These are phyloP conservation scores for Viola odorata DNA, from an alignment of 345 rosid species.

Conservation along the genomic window DNA sequence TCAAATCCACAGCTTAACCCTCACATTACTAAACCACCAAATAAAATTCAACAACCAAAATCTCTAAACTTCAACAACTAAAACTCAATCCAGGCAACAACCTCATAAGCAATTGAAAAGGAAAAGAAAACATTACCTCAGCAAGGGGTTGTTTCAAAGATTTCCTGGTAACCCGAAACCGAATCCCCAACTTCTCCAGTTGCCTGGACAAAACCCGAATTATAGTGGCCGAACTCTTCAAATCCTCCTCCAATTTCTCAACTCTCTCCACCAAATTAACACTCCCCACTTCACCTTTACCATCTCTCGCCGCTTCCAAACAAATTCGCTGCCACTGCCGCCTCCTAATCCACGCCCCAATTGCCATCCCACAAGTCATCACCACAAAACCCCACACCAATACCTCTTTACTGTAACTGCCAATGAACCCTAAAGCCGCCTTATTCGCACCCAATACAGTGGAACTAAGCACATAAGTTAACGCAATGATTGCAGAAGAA, in stretches of 20 bases:
- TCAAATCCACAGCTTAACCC: too few species aligned
- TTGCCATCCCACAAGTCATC: slow-evolving; percentile 45
- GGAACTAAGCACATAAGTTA: slow-evolving; percentile 45
- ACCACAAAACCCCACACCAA: slow-evolving; percentile 48
- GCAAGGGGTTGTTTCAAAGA: slow-evolving; percentile 71
- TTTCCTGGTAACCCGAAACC: slow-evolving; percentile 74
- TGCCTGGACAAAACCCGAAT: slow-evolving; percentile 71
- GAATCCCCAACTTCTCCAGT: slow-evolving; percentile 85
- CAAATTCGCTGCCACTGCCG: slow-evolving; percentile 67
- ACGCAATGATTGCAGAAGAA: slow-evolving; percentile 48
- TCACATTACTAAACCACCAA: too few species aligned
- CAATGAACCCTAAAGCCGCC: slow-evolving; percentile 37
- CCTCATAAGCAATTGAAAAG: neutral
- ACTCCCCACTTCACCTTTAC: slow-evolving; percentile 20
- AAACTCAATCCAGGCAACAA: neutral
- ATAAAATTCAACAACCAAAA: too few species aligned
- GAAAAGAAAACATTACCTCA: slow-evolving; percentile 39
- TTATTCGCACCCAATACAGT: slow-evolving; percentile 27
- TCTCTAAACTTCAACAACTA: too few species aligned
- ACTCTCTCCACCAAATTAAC: slow-evolving; percentile 56
- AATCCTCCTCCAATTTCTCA: slow-evolving; percentile 84
- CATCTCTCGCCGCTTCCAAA: slow-evolving; percentile 29
- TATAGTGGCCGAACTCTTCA: slow-evolving; percentile 53
- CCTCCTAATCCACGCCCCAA: slow-evolving; percentile 66
- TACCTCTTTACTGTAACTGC: slow-evolving; percentile 32